Conservation (phyloP, 495 filamentous ascomycete species). For the Neurospora tetraspora region DNA sequence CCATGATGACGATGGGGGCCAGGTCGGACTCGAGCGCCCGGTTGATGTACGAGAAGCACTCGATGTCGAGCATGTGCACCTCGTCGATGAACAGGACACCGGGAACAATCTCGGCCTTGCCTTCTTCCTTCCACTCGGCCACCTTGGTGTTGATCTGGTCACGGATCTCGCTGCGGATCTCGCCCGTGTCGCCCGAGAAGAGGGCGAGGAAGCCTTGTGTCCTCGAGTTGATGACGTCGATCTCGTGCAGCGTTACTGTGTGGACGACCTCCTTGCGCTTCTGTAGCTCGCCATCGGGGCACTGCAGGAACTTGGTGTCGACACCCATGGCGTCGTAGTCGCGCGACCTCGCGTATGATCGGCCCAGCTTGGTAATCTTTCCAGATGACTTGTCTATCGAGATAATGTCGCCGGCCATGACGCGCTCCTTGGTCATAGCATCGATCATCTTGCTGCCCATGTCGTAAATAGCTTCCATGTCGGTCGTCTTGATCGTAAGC, state of each 20-base stretch:
- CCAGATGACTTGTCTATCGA: constrained; percentile 96
- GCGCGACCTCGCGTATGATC: constrained; percentile 83
- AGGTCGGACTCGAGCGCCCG: constrained; percentile 88
- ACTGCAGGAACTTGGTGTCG: constrained; percentile 96
- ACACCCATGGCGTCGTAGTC: constrained; percentile 99
- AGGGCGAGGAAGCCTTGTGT: constrained; percentile 94
- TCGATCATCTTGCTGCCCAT: constrained; percentile 99
- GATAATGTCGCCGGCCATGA: constrained; percentile 97
- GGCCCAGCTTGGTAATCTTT: constrained; percentile 92
- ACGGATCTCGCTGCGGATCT: constrained; percentile 92
- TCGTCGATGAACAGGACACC: constrained; percentile 98
- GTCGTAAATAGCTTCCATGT: constrained; percentile 99
- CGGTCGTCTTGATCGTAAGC: constrained; percentile 97
- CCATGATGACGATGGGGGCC: constrained; percentile 98
- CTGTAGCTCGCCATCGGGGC: constrained; percentile 96
- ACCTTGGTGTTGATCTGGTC: constrained; percentile 99
- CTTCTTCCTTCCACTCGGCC: constrained; percentile 97
- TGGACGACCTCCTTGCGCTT: constrained; percentile 95
- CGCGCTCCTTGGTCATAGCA: constrained; percentile 95
- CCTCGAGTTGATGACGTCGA: constrained; percentile 97
- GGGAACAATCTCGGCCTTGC: constrained; percentile 95
- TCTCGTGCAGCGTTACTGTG: constrained; percentile 94
- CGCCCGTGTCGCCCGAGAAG: constrained; percentile 95
- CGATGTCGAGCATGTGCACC: constrained; percentile 98
- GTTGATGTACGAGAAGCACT: constrained; percentile 98